Percentiles rank a stretch among this genome's conserved stretches.
phyloP scores from a whole-genome alignment of 1,284 basidiomycete species.

The Cystobasidium sp. region DNA sequence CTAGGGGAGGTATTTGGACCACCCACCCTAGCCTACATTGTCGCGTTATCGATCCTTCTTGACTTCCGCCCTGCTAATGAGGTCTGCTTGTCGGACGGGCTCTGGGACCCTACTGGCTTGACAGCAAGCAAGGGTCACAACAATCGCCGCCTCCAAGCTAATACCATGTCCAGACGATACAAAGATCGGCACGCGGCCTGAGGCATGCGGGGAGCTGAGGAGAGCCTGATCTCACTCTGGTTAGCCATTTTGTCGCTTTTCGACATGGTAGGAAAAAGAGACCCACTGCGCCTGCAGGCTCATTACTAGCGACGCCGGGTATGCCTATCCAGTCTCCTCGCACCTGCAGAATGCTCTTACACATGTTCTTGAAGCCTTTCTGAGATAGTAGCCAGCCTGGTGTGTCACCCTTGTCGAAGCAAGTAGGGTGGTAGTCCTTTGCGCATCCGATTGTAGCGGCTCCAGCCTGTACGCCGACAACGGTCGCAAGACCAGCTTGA shows the following conservation, averaged over 20 bases:
- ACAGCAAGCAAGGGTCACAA: conserved; percentile 49
- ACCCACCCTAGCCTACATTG: too few species aligned
- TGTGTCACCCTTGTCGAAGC: not conserved
- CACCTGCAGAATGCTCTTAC: conserved; percentile 44
- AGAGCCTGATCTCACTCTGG: conserved; percentile 47
- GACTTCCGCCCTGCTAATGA: conserved; percentile 14
- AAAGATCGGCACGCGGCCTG: conserved; percentile 52
- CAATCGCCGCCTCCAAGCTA: conserved; percentile 49
- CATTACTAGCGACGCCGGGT: not conserved
- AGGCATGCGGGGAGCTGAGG: conserved; percentile 43
- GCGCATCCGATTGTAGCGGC: conserved; percentile 54
- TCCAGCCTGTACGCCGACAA: conserved; percentile 51
- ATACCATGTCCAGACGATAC: conserved; percentile 54
- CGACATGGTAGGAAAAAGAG: not conserved
- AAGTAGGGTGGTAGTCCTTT: conserved; percentile 54
- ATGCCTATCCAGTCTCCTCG: conserved; percentile 53
- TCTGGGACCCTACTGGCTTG: conserved; percentile 51
- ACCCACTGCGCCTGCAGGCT: conserved; percentile 47
- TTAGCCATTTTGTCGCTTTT: not conserved
- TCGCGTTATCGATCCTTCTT: too few species aligned
- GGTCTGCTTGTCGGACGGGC: conserved; percentile 53
- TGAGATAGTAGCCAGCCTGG: conserved; percentile 49
- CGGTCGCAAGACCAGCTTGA: conserved; percentile 53
- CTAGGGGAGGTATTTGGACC: too few species aligned
- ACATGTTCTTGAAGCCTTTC: conserved; percentile 51